phyloP scores from a whole-genome alignment of 1,284 basidiomycete species.

The Leccinum fallax region DNA sequence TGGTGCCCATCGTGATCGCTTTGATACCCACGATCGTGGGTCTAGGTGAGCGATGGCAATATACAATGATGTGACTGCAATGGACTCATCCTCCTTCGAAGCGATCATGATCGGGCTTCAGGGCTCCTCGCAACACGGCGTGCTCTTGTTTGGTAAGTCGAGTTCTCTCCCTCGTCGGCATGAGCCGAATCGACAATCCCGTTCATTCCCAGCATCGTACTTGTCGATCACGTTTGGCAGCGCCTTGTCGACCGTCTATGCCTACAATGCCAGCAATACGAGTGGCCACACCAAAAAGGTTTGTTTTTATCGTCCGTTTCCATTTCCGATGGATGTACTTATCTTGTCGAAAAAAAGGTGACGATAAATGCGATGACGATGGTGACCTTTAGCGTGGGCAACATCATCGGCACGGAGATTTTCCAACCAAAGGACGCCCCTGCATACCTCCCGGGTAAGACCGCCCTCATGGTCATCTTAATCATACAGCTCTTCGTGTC shows the following conservation, averaged over 20 bases:
- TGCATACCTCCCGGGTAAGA: conserved; percentile 38
- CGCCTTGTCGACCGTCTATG: conserved; percentile 61
- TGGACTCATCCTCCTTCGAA: conserved; percentile 9
- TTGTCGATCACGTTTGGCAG: conserved; percentile 61
- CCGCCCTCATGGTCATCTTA: conserved; percentile 34
- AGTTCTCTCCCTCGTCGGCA: neutral
- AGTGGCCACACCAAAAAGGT: conserved; percentile 64
- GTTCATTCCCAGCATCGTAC: conserved; percentile 45
- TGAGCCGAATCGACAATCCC: neutral
- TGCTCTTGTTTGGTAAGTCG: conserved; percentile 54
- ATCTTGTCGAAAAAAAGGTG: conserved; percentile 19
- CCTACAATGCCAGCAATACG: conserved; percentile 68
- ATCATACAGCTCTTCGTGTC: conserved; percentile 23
- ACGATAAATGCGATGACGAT: conserved; percentile 38
- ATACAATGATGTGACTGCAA: neutral
- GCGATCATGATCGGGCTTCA: conserved; percentile 64
- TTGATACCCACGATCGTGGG: conserved; percentile 66
- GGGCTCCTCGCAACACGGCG: conserved; percentile 51
- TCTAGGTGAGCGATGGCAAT: conserved; percentile 37
- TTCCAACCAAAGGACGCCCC: conserved; percentile 39
- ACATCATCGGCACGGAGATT: conserved; percentile 37
- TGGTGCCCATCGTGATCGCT: conserved; percentile 63
- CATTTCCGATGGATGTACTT: no score
- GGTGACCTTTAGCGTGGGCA: conserved; percentile 32
- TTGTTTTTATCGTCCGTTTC: no score